Percentiles rank a stretch among this genome's conserved stretches.
Evolutionary conservation across 305 asterid genomes (phyloP).

Genomic region (Solanum hybrid): DNA sequence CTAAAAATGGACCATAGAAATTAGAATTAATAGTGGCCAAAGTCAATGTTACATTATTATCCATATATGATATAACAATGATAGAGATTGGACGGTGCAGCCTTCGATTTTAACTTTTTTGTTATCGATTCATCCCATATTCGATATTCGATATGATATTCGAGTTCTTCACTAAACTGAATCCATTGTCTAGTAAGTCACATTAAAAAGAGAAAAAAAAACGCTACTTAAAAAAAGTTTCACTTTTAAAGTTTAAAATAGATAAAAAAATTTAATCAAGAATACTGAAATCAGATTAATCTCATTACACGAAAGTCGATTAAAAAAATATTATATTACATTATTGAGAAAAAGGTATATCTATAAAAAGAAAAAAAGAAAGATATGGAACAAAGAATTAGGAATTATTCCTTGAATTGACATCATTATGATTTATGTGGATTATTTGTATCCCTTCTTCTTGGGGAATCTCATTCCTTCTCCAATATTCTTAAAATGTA

Average conservation of each 20-base stretch:
- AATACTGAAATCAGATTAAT: not conserved
- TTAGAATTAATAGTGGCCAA: not conserved
- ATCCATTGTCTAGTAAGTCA: accelerated
- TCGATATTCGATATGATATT: not conserved
- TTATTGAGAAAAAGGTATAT: not conserved
- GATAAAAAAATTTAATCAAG: not conserved
- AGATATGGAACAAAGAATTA: not conserved
- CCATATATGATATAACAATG: not conserved
- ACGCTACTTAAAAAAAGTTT: accelerated
- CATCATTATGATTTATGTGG: not conserved
- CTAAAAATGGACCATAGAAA: not conserved
- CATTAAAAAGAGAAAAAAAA: not conserved
- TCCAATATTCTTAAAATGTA: not conserved
- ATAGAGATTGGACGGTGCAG: not conserved
- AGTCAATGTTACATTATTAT: not conserved
- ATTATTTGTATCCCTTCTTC: not conserved
- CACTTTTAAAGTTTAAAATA: not conserved
- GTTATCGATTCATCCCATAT: too few relatives aligned
- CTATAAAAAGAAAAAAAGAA: too few relatives aligned
- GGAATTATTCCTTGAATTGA: not conserved
- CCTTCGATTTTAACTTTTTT: not conserved
- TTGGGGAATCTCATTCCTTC: not conserved
- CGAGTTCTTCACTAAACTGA: not conserved
- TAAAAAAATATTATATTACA: too few relatives aligned
- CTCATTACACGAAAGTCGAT: not conserved